Evolutionary conservation across 495 filamentous ascomycete genomes (phyloP).

Genomic region (Baudoinia panamericana): DNA sequence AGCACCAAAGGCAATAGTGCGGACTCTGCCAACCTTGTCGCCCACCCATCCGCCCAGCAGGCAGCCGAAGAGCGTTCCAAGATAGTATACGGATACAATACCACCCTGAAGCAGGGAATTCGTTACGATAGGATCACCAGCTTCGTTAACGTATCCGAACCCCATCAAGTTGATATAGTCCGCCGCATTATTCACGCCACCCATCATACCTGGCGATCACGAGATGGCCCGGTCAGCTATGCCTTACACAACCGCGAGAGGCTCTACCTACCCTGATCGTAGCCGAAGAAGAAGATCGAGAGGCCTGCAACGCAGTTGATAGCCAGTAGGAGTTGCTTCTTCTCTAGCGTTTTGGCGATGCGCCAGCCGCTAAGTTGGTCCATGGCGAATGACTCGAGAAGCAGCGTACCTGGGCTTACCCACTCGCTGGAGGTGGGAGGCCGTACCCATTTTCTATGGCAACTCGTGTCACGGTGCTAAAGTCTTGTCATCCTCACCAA

Average conservation of each 20-base stretch:
- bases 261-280: constrained; percentile 53
- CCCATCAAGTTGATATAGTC: constrained; percentile 55
- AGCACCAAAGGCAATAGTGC: constrained; percentile 42
- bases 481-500: too few relatives aligned
- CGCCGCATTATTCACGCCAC: constrained; percentile 54
- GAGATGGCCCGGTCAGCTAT: background rate
- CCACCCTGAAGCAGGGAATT: constrained; percentile 54
- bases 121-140: constrained; percentile 39
- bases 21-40: constrained; percentile 53
- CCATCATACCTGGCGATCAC: constrained; percentile 42
- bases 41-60: constrained; percentile 52
- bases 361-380: constrained; percentile 25
- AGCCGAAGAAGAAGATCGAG: constrained; percentile 49
- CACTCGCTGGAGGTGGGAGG: too few relatives aligned
- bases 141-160: constrained; percentile 45
- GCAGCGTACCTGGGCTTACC: too few relatives aligned
- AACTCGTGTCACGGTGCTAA: too few relatives aligned
- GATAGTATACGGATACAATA: constrained; percentile 56
- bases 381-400: too few relatives aligned
- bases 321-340: constrained; percentile 47
- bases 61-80: constrained; percentile 54
- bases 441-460: too few relatives aligned
- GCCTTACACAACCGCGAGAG: background rate
- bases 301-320: constrained; percentile 52
- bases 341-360: constrained; percentile 48